phyloP scores from a whole-genome alignment of 306 rosid species.

The Malus asiatica region DNA sequence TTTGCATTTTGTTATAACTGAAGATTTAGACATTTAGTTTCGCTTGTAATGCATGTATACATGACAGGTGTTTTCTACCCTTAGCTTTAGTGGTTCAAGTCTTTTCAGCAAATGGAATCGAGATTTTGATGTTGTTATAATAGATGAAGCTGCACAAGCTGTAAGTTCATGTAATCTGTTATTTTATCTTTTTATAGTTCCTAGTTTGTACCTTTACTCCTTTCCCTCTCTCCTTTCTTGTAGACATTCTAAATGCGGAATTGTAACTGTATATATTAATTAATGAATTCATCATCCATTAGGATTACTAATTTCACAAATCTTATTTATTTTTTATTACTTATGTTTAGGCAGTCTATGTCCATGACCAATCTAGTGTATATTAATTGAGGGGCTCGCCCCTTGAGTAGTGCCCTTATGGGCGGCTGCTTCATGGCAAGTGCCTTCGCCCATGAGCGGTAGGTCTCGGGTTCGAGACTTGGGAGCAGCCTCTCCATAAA shows the following conservation, averaged over 20 bases:
- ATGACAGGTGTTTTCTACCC: slow-evolving; percentile 91
- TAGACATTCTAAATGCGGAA: not conserved
- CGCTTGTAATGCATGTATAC: slow-evolving; percentile 22
- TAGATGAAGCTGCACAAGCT: slow-evolving; percentile 99
- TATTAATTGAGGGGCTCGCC: not conserved
- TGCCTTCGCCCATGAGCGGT: no score
- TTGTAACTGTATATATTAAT: not conserved
- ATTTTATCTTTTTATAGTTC: not conserved
- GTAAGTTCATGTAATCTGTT: slow-evolving; percentile 41
- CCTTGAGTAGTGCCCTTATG: not conserved
- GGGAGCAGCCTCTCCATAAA: no score
- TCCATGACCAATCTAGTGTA: not conserved
- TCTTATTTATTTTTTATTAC: not conserved
- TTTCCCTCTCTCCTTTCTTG: not conserved
- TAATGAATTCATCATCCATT: not conserved
- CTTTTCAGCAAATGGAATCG: slow-evolving; percentile 70
- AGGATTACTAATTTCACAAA: not conserved
- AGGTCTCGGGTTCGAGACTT: no score
- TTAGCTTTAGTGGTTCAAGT: slow-evolving; percentile 83
- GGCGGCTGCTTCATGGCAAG: not conserved
- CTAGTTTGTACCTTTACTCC: not conserved
- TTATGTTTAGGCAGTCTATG: not conserved
- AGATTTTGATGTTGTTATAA: slow-evolving; percentile 84
- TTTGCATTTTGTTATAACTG: slow-evolving; percentile 1
- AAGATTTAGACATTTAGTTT: slow-evolving; percentile 8